Evolutionary conservation across 2,329 filamentous ascomycete species (phyloP).

Genomic region (Alternaria viburni): DNA sequence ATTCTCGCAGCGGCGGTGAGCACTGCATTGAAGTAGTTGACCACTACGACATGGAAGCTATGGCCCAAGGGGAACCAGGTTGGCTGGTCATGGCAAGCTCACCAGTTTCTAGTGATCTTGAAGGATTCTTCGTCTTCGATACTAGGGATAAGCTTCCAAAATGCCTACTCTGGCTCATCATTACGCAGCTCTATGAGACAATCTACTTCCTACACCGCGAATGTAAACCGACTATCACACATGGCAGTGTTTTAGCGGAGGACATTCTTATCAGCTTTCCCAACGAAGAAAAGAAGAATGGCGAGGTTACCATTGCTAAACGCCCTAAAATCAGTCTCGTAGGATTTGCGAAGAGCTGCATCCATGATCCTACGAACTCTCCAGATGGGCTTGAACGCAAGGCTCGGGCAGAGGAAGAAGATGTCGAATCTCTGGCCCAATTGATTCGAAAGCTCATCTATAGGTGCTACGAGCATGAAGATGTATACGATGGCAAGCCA

Average conservation of each 20-base stretch:
- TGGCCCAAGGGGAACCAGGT: not conserved
- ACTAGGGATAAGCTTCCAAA: not conserved
- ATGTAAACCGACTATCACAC: slow-evolving; percentile 4
- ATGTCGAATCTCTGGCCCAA: not conserved
- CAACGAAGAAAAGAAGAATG: not conserved
- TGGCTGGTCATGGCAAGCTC: not conserved
- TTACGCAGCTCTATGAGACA: not conserved
- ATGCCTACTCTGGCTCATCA: slow-evolving; percentile 4
- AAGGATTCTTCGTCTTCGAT: not conserved
- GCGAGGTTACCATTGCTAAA: not conserved
- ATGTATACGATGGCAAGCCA: too few species aligned
- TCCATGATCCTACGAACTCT: not conserved
- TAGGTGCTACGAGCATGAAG: not conserved
- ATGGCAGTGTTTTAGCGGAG: not conserved
- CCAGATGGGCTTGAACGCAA: not conserved
- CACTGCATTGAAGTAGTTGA: not conserved
- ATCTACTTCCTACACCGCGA: slow-evolving; percentile 5
- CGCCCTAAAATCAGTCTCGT: not conserved
- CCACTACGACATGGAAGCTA: not conserved
- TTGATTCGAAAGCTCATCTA: not conserved
- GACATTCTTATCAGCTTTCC: slow-evolving; percentile 6
- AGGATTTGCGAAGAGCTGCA: not conserved
- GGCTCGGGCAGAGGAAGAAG: not conserved
- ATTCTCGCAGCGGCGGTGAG: not conserved
- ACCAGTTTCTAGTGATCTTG: not conserved